Evolutionary conservation across 2,329 filamentous ascomycete species (phyloP).

Genomic region (Chrysoporthe austroafricana): DNA sequence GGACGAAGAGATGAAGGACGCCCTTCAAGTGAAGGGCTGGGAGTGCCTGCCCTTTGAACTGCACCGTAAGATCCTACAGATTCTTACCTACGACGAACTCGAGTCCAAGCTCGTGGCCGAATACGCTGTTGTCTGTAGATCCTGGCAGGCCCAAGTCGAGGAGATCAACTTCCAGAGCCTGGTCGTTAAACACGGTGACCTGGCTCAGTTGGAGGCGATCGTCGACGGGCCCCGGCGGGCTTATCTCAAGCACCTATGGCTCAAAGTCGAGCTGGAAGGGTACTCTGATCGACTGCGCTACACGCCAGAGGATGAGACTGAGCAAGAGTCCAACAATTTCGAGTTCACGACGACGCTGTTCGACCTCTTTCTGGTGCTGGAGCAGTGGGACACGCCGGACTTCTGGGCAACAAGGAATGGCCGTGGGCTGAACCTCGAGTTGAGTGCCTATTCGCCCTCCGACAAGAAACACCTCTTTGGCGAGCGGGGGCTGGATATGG

Average conservation of each 20-base stretch:
- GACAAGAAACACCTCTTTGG: conserved; percentile 32
- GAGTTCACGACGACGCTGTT: conserved; percentile 34
- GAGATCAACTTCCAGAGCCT: conserved; percentile 33
- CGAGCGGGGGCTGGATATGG: conserved; percentile 31
- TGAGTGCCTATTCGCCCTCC: conserved; percentile 33
- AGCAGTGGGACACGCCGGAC: conserved; percentile 30
- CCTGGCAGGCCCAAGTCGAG: conserved; percentile 36
- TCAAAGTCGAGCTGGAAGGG: conserved; percentile 33
- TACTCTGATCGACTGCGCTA: conserved; percentile 30
- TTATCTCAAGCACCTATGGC: conserved; percentile 32
- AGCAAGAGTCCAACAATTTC: conserved; percentile 35
- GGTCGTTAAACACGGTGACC: conserved; percentile 29
- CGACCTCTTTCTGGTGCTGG: conserved; percentile 34
- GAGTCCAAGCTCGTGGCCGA: conserved; percentile 26
- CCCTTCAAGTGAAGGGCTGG: conserved; percentile 11
- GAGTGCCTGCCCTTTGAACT: conserved; percentile 28
- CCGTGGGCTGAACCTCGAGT: conserved; percentile 33
- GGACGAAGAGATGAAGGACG: background rate
- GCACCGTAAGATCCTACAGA: conserved; percentile 27
- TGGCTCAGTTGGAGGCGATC: conserved; percentile 32
- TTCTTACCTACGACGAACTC: conserved; percentile 22
- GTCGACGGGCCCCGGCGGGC: conserved; percentile 32
- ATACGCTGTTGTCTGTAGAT: conserved; percentile 35
- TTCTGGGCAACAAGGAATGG: conserved; percentile 21
- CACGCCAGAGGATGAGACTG: conserved; percentile 32